Evolutionary conservation across 768 basidiomycete species (phyloP).

Genomic region (Phlebiopsis gigantea): DNA sequence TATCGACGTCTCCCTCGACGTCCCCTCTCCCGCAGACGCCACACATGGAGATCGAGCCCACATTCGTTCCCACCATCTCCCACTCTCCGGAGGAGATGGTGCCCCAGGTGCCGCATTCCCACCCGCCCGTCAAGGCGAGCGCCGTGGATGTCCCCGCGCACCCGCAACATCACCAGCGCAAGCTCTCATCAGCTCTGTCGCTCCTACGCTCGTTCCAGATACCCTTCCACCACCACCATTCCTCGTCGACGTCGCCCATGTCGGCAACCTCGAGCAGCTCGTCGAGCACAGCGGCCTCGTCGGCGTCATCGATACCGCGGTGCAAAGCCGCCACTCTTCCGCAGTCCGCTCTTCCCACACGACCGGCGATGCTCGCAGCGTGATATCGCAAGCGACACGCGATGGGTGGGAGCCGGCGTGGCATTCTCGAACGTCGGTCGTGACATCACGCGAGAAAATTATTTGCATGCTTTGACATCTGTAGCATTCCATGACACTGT

Average conservation of each 20-base stretch:
- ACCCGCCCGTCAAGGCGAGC: background rate
- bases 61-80: slow-evolving; percentile 10
- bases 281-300: background rate
- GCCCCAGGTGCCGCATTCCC: background rate
- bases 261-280: background rate
- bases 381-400: background rate
- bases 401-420: background rate
- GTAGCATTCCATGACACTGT: background rate
- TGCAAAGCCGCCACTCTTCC: background rate
- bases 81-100: slow-evolving; percentile 7
- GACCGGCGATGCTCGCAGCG: background rate
- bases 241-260: slow-evolving; percentile 1
- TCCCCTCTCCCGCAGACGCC: slow-evolving; percentile 19
- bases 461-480: background rate
- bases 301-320: background rate
- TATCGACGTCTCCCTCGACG: slow-evolving; percentile 18
- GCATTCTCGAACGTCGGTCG: background rate
- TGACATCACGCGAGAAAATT: background rate
- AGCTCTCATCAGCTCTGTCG: slow-evolving; percentile 19
- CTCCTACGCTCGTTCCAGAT: slow-evolving; percentile 23
- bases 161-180: background rate
- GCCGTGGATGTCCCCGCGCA: background rate
- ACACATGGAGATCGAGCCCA: slow-evolving; percentile 13
- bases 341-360: background rate
- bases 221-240: slow-evolving; percentile 19